These are phyloP conservation scores for Triangularia verruculosa DNA, from an alignment of 2,329 filamentous ascomycete genomes.

Conservation along the genomic window DNA sequence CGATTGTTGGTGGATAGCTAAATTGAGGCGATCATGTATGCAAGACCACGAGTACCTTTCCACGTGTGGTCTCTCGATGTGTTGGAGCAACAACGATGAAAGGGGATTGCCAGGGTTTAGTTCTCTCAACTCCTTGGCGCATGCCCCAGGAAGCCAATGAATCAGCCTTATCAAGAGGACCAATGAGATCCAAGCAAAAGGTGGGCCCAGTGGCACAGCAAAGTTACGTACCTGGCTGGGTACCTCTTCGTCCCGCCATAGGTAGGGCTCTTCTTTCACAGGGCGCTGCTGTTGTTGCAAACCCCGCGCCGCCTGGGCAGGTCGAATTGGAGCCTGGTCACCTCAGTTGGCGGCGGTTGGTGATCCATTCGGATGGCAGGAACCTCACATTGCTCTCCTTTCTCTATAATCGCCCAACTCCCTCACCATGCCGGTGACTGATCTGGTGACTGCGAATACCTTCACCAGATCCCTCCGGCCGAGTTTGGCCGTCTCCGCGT, in stretches of 20 bases:
- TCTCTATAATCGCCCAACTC: not conserved
- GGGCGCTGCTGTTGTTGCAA: not conserved
- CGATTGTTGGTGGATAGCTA: not conserved
- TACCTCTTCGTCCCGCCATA: not conserved
- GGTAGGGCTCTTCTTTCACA: not conserved
- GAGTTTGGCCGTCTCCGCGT: not conserved
- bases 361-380: not conserved
- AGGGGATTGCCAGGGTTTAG: not conserved
- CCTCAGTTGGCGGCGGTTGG: not conserved
- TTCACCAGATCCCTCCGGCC: slow-evolving; percentile 5
- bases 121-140: too few species aligned
- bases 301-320: not conserved
- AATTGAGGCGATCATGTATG: not conserved
- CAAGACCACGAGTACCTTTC: not conserved
- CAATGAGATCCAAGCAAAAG: not conserved
- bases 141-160: not conserved
- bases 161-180: not conserved
- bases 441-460: slow-evolving; percentile 4
- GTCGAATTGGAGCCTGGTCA: not conserved
- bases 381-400: not conserved
- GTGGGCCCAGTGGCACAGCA: not conserved
- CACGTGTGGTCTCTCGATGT: not conserved
- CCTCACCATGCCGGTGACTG: slow-evolving; percentile 5
- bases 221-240: not conserved
- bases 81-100: not conserved